Base-by-base conservation (phyloP, 192 early-diverging fungal species). In the Coemansia sp. region DNA sequence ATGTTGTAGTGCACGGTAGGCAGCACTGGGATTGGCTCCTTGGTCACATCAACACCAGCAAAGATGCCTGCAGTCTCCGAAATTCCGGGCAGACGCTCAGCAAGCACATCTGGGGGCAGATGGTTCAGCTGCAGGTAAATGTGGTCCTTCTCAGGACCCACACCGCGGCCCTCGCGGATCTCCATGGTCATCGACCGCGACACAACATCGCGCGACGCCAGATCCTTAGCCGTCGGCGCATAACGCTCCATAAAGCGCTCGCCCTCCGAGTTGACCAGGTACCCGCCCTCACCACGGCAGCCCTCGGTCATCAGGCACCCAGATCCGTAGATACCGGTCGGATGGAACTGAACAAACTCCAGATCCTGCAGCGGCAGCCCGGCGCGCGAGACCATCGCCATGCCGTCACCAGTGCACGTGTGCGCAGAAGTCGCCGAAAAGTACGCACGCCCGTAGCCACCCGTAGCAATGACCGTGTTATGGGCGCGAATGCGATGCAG, bases 1-100 rank as follows among this genome's bases (percentile, higher is more conserved):
- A 98, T 97, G 86, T 97, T 98, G 89, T 96, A 96, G 84, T 98
- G 97, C 69, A 97, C 97, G 63, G 97, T 97, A 62, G 97, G 97
- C 45, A 98, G 86, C 47, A 98, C 95, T 8, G 97, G 97, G 73
- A 99, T 99, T 32, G 97, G 94, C 79, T 97, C 94, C 90, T 99
- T 99, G 78, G 95, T 99, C 29, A 99, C 95, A 84, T 99, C 94
- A 62, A 99, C 96, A 73, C 93, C 93, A 25, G 96, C 91, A 78
- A 98, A 98, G 73, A 98, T 97, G 60, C 93, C 93, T 47, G 96
- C 96, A 15, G 94, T 98, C 84, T 98, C 96, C 15, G 96, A 98
- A 67, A 98, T 98, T 79, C 96, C 96, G 15, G 96, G 96, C 21
- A 98, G 86, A 72, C 94, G 92, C 84, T 94, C 91, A 19, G 89